Base-by-base conservation (phyloP, 108 stramenopile species). In the Cylindrotheca fusiformis region DNA sequence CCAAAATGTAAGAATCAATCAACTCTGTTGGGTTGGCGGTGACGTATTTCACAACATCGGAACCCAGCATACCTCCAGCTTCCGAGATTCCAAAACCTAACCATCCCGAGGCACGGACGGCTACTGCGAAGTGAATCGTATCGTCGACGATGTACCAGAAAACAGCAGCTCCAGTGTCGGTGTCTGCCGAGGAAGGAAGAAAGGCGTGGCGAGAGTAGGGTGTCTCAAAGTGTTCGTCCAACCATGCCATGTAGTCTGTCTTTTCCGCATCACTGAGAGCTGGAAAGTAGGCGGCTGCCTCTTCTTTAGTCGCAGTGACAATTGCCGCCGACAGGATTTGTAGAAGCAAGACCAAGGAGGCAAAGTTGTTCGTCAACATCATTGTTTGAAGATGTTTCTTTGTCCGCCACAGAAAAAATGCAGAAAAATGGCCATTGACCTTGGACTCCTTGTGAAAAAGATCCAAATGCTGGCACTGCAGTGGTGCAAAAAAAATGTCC, bases 11-110 rank as follows among this genome's bases (percentile, higher is more conserved):
- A 0, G 78, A 73, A 67, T 85, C 84, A 19, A 69, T 25, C 12
- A 85, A 0, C 23, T 19, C 47, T 1, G 59, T 20, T 18, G 80
- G 76, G 4, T 72, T 54, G 27, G 63, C 55, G 23, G 69, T 56
- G 19, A 60, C 61, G 31, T 65, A 72, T 19, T 67, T 17, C 14
- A 71, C 67, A 49, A 82, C 71, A 48, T 82, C 81, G 1, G 76
- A 17, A 19, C 81, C 81, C 21, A 32, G 23, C 81, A 82, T 82
- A 3, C 73, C 67, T 14, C 72, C 78, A 17, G 58, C 63, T 54
- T 74, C 73, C 23, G 64, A 32, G 48, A 79, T 45, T 2, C 81
- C 81, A 68, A 82, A 75, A 2, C 56, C 81, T 21, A 78, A 55
- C 76, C 76, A 82, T 32, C 81, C 81, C 1, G 60, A 55, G 5